Evolutionary conservation across 2,329 filamentous ascomycete species (phyloP).

Genomic region (Ophiostoma tasmaniense): DNA sequence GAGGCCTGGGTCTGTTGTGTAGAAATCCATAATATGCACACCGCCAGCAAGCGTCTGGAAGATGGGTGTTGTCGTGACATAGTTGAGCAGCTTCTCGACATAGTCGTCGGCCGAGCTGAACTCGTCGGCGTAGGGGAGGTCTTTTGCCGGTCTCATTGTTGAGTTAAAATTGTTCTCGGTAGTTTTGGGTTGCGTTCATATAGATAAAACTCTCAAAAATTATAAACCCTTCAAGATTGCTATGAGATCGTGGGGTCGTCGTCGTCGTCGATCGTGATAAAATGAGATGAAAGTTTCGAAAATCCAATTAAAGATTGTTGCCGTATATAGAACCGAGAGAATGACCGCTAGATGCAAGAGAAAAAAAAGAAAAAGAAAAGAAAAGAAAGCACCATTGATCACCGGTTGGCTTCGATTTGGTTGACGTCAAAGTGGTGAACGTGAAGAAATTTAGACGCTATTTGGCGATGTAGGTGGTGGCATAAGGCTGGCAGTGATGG

Average conservation of each 20-base stretch:
- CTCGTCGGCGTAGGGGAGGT: slow-evolving; percentile 60
- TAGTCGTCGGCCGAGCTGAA: slow-evolving; percentile 70
- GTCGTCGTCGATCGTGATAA: no score
- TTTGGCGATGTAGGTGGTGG: background rate
- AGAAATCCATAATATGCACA: slow-evolving; percentile 95
- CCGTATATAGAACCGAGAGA: no score
- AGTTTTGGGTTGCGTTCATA: no score
- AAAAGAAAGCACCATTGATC: background rate
- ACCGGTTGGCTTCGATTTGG: background rate
- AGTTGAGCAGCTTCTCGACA: slow-evolving; percentile 66
- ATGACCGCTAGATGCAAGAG: no score
- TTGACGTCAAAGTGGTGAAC: background rate
- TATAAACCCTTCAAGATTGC: no score
- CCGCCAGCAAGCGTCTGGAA: slow-evolving; percentile 90
- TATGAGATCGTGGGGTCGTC: no score
- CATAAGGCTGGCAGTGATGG: slow-evolving; percentile 8
- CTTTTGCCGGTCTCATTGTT: slow-evolving; percentile 21
- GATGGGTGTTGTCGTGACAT: slow-evolving; percentile 63
- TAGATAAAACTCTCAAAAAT: no score
- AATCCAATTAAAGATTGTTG: no score
- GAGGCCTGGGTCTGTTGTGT: slow-evolving; percentile 74
- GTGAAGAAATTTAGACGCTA: slow-evolving; percentile 12
- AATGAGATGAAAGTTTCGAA: no score
- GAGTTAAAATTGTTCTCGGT: no score
- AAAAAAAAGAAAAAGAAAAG: background rate